Base-by-base conservation (phyloP, 169 alveolate species). In the Condylostoma magnum region DNA sequence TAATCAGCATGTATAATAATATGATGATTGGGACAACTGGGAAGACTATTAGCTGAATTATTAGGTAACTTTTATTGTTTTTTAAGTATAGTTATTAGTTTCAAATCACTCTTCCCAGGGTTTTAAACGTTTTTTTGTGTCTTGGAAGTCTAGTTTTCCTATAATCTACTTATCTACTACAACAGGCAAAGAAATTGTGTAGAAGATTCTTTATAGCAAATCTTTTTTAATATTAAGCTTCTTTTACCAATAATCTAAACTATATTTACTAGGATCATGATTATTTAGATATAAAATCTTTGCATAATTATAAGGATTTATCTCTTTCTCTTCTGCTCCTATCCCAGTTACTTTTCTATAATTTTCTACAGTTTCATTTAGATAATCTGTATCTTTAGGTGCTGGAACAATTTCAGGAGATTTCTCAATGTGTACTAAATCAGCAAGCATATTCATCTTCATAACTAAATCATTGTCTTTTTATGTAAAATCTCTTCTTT, bases 271-370 rank as follows among this genome's bases (percentile, higher is more conserved):
- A 2, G 71, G 58, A 18, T 60, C 57, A n/a, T 34, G 56, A 27
- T 38, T 60, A 27, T 60, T 60, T 15, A 60, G 30, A 3, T 60
- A 60, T n/a, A 60, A 34, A 12, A 60, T n/a, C 31, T 60, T 60
- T 6, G n/a, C 1, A 41, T 38, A 55, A 41, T 33, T 38, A 15
- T 60, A 52, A 1, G 43, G 4, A 10, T 33, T 12, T 10, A 60
- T 6, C 0, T 60, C 71, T 18, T 27, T 55, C 10, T 12, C 37
- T 12, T 38, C 56, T 1, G 12, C 0, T 10, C n/a, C 2, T 18
- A 20, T n/a, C 10, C 8, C 15, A 2, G 15, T 2, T 18, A 12
- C 56, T 1, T 60, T 15, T n/a, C 20, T 33, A 41, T 38, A 0
- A 6, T 18, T 15, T 10, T 2, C 22, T 1, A 2, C 28, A 6